Conservation (phyloP, 495 filamentous ascomycete species). For the Aspergillus mulundensis region DNA sequence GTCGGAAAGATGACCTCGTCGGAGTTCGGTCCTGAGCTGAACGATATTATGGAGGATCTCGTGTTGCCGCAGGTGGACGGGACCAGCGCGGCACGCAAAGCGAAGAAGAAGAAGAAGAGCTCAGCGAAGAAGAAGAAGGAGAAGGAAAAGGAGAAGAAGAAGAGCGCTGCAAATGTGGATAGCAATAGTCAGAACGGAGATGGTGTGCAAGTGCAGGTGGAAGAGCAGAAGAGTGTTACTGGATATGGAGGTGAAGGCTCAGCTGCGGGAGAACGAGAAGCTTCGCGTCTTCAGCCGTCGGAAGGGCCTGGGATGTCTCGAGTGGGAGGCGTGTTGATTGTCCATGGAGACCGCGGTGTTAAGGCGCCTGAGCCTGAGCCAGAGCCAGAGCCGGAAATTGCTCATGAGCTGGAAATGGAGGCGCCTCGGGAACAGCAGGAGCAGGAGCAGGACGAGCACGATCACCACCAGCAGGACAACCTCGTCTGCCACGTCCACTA, state of each 20-base stretch:
- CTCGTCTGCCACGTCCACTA: slow-evolving; percentile 9
- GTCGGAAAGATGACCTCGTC: neutral
- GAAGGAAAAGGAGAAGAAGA: slow-evolving; percentile 12
- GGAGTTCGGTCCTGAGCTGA: neutral
- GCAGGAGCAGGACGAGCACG: neutral
- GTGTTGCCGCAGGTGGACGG: slow-evolving; percentile 1
- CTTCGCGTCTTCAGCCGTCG: neutral
- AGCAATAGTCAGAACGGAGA: neutral
- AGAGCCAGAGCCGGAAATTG: neutral
- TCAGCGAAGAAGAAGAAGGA: slow-evolving; percentile 17
- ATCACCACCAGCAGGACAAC: neutral
- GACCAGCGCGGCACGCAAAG: slow-evolving; percentile 1
- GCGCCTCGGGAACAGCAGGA: neutral
- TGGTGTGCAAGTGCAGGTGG: neutral
- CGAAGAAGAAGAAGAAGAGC: slow-evolving; percentile 18
- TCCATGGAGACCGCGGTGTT: neutral
- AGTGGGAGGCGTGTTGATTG: neutral
- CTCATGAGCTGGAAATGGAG: neutral
- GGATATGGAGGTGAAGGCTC: neutral
- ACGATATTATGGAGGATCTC: neutral
- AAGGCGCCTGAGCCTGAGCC: neutral
- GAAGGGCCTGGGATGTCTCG: neutral
- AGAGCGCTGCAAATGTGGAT: neutral
- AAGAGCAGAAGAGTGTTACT: neutral
- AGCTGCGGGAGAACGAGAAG: neutral